A percentile compares a stretch with the other conserved stretches of the same genome.
These are phyloP conservation scores for Penicillium malachiteum DNA, from an alignment of 495 filamentous ascomycete species.

Conservation along the genomic window DNA sequence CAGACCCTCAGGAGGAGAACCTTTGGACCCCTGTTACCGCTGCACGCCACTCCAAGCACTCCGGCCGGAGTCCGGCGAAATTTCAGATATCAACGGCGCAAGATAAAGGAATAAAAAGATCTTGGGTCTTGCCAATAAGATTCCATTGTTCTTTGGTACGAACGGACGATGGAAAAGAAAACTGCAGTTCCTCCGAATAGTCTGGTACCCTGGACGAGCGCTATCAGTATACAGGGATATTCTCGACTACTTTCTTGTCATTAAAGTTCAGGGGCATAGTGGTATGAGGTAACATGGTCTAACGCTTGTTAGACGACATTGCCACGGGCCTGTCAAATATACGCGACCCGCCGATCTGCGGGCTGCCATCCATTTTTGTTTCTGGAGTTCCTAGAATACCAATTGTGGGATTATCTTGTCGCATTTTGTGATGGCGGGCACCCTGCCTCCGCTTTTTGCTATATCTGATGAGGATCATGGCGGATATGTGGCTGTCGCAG, in stretches of 20 bases:
- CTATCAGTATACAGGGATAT: not conserved
- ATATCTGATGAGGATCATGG: constrained; percentile 31
- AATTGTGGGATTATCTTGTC: constrained; percentile 2
- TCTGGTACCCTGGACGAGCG: not conserved
- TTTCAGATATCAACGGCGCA: not conserved
- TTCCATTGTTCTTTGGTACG: not conserved
- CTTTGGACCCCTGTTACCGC: not conserved
- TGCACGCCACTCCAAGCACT: constrained; percentile 1
- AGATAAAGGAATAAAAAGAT: not conserved
- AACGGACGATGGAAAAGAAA: not conserved
- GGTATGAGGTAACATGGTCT: not conserved
- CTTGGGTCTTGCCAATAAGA: not conserved
- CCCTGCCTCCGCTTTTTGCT: constrained; percentile 28
- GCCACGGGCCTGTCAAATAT: constrained; percentile 2
- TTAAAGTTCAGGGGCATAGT: not conserved
- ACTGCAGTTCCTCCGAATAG: not conserved
- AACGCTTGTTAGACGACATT: not conserved
- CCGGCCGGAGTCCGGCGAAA: constrained; percentile 9
- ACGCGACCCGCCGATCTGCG: constrained; percentile 9
- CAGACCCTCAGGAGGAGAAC: not conserved
- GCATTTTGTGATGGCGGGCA: constrained; percentile 19
- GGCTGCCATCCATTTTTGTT: constrained; percentile 11
- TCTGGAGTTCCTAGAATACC: not conserved
- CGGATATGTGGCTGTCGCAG: constrained; percentile 26
- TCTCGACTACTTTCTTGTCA: not conserved